Evolutionary conservation across 139 green algal genomes (phyloP), one percentile per base, ranked within the genome.

Genomic region (Picochlorum sp.): DNA sequence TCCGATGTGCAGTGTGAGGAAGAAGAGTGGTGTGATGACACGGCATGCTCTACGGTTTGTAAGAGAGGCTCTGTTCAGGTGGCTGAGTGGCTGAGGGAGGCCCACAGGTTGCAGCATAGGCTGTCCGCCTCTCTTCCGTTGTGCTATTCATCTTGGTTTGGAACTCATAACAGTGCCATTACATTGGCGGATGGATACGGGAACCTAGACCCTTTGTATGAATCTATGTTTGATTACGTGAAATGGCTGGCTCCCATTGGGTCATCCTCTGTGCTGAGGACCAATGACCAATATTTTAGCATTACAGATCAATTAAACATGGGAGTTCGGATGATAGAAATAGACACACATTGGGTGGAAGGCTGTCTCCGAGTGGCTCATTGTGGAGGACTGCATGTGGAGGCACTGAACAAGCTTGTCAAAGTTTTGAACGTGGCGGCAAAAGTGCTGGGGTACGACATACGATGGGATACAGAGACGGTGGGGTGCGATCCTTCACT

Each of bases 321-420:
- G 63, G 85, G 85, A 1, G 84, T 90, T 16, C 77, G 85, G 0
- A 24, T 76, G 2, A 13, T 92, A 45, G 85, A 92, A 73, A 72
- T 92, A n/a, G 85, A 92, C 62, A 82, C 81, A 0, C 85, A 92
- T 75, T 90, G 76, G 72, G 77, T 90, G 20, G 67, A 76, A 67
- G 79, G 73, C 21, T 60, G 55, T 9, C 68, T 92, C 30, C 71
- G 78, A 52, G 86, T 90, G 21, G 80, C 84, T 7, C 85, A 92
- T 72, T 92, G 85, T 61, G 85, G 85, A 28, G 85, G 85, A 20
- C 67, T 90, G 23, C 78, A 89, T 61, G 63, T 75, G 20, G 21
- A 41, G 3, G 55, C 15, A 18, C 55, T 92, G 11, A 77, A 90
- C 70, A 23, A 62, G 10, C 54, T 92, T n/a, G 60, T 90, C 18